Evolutionary conservation across 208 protist genomes (phyloP).

Genomic region (Eutreptiella sp.): DNA sequence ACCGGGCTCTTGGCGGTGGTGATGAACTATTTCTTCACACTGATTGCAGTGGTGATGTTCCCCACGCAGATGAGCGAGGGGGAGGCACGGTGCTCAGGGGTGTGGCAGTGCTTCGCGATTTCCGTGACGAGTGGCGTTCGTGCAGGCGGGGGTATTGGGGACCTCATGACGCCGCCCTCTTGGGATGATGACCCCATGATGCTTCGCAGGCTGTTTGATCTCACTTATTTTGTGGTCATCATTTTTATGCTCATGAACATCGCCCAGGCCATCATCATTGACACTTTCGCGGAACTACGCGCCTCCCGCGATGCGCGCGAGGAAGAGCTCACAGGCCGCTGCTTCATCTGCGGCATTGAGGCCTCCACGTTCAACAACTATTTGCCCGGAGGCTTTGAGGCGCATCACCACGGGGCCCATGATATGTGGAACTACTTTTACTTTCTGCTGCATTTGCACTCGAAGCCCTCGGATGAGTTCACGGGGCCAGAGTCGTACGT

Average conservation of each 20-base stretch:
- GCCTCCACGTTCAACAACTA: no score
- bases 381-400: conserved; percentile 44
- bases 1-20: no score
- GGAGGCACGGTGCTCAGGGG: no score
- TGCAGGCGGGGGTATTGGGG: conserved; percentile 1
- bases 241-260: conserved; percentile 57
- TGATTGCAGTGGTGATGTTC: no score
- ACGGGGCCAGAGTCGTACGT: conserved; percentile 26
- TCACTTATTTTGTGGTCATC: conserved; percentile 50
- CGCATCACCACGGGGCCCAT: conserved; percentile 50
- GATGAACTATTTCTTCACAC: no score
- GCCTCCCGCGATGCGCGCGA: conserved; percentile 20
- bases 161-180: conserved; percentile 1
- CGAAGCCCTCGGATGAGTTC: conserved; percentile 16
- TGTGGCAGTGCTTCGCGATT: no score
- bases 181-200: not conserved
- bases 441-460: conserved; percentile 35
- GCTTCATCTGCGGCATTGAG: conserved; percentile 55
- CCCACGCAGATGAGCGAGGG: no score
- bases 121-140: conserved; percentile 10
- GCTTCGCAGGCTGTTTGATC: conserved; percentile 20
- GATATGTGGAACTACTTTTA: conserved; percentile 62
- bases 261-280: conserved; percentile 62
- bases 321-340: conserved; percentile 42
- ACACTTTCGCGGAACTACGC: conserved; percentile 42